phyloP scores from a whole-genome alignment of 2,329 filamentous ascomycete genomes.

The Hymenoscyphus infarciens region DNA sequence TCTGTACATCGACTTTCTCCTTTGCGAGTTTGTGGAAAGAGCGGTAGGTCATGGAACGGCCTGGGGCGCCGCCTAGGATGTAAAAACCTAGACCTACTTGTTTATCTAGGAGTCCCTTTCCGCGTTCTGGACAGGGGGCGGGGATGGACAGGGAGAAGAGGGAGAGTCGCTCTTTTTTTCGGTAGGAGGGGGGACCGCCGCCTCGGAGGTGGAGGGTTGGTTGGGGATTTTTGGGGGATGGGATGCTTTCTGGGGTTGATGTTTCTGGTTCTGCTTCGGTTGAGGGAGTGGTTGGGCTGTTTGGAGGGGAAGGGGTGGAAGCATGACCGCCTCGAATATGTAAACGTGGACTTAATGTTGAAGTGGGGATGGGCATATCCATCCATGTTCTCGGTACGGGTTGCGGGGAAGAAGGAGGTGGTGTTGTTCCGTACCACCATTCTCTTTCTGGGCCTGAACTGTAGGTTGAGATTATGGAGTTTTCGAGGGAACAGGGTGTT shows the following conservation, averaged over 20 bases:
- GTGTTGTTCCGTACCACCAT: neutral
- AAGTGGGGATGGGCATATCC: neutral
- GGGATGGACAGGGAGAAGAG: neutral
- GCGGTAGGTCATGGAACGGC: too few species aligned
- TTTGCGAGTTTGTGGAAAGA: neutral
- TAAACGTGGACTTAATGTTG: neutral
- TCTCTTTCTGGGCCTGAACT: neutral
- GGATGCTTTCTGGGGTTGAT: too few species aligned
- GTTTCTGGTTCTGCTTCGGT: neutral
- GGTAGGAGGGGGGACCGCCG: neutral
- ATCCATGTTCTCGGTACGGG: neutral
- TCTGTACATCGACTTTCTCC: neutral
- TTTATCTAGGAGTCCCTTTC: neutral
- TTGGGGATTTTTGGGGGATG: neutral
- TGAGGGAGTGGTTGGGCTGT: neutral
- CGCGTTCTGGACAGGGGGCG: neutral
- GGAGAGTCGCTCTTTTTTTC: neutral
- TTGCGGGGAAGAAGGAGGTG: neutral
- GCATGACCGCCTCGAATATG: neutral
- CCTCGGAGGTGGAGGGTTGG: neutral
- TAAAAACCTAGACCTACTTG: too few species aligned
- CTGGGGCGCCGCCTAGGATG: too few species aligned
- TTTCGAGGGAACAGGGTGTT: neutral
- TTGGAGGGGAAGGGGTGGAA: neutral
- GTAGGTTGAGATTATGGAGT: neutral